A percentile compares a stretch with the other conserved stretches of the same genome.
phyloP scores from a whole-genome alignment of 2,329 filamentous ascomycete genomes.

The Microdochium trichocladiopsis region DNA sequence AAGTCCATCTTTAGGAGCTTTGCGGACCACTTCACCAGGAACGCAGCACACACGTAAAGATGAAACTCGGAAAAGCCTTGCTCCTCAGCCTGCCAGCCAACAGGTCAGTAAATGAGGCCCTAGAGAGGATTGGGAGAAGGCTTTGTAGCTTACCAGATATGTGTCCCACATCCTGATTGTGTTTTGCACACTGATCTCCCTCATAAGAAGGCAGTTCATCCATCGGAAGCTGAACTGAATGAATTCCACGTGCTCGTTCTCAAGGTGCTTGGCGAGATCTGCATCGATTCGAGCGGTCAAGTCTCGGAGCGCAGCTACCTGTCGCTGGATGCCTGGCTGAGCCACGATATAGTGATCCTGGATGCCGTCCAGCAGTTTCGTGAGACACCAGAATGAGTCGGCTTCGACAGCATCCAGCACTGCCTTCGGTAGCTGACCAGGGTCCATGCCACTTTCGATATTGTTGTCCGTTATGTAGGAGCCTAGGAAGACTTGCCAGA shows the following conservation, averaged over 20 bases:
- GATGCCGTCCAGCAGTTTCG: constrained; percentile 95
- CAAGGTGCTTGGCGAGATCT: constrained; percentile 77
- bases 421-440: constrained; percentile 81
- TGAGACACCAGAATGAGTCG: constrained; percentile 97
- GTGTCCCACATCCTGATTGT: constrained; percentile 99
- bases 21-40: constrained; percentile 96
- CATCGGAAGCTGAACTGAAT: constrained; percentile 99
- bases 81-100: constrained; percentile 70
- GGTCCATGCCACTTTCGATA: constrained; percentile 93
- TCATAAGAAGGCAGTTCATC: constrained; percentile 99
- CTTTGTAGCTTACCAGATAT: constrained; percentile 65
- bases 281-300: constrained; percentile 86
- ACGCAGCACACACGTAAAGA: constrained; percentile 95
- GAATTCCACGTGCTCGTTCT: constrained; percentile 89
- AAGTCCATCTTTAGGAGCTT: constrained; percentile 97
- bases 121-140: neutral
- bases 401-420: constrained; percentile 96
- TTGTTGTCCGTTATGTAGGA: constrained; percentile 92
- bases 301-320: constrained; percentile 83
- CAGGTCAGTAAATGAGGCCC: constrained; percentile 6
- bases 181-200: constrained; percentile 92
- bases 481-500: constrained; percentile 95
- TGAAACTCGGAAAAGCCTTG: constrained; percentile 98
- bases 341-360: constrained; percentile 99
- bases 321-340: constrained; percentile 91